These are phyloP conservation scores for Protoeuglena noctilucae DNA, from an alignment of 139 green algal genomes.

Conservation along the genomic window DNA sequence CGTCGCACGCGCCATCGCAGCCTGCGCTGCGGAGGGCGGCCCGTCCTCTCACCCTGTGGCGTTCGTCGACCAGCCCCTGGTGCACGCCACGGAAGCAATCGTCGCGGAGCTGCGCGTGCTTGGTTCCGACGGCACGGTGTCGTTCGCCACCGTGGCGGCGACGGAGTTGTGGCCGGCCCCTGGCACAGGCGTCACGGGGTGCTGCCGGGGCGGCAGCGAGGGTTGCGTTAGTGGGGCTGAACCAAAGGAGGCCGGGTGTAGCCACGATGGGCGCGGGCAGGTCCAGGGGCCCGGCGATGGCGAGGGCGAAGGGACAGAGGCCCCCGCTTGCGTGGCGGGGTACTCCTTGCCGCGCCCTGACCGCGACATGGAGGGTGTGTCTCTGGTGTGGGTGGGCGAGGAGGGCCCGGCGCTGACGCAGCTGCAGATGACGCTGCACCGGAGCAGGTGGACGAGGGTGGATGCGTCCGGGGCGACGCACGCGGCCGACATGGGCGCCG, in stretches of 20 bases:
- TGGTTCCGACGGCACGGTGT: not conserved
- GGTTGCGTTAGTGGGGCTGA: no score
- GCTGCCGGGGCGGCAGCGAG: not conserved
- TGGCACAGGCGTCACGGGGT: conserved; percentile 8
- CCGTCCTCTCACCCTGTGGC: conserved; percentile 14
- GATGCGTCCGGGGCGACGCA: not conserved
- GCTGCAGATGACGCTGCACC: conserved; percentile 42
- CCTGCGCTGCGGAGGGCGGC: conserved; percentile 1
- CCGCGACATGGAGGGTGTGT: conserved; percentile 1
- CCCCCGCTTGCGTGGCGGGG: conserved; percentile 17
- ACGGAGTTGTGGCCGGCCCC: not conserved
- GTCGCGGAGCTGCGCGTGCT: not conserved
- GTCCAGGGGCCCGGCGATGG: not conserved
- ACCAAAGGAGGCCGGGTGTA: not conserved
- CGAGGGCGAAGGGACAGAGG: conserved; percentile 10
- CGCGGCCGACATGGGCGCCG: not conserved
- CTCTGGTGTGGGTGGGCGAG: conserved; percentile 40
- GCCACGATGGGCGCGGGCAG: not conserved
- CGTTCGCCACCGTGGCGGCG: not conserved
- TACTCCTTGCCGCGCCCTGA: conserved; percentile 13
- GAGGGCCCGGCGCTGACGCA: conserved; percentile 25
- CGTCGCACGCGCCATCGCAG: conserved; percentile 4
- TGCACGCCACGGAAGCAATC: conserved; percentile 11
- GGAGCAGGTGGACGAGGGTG: no score
- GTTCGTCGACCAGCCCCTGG: conserved; percentile 35